Conservation (phyloP, 2,329 filamentous ascomycete genomes). For the Aureobasidium sp. region DNA sequence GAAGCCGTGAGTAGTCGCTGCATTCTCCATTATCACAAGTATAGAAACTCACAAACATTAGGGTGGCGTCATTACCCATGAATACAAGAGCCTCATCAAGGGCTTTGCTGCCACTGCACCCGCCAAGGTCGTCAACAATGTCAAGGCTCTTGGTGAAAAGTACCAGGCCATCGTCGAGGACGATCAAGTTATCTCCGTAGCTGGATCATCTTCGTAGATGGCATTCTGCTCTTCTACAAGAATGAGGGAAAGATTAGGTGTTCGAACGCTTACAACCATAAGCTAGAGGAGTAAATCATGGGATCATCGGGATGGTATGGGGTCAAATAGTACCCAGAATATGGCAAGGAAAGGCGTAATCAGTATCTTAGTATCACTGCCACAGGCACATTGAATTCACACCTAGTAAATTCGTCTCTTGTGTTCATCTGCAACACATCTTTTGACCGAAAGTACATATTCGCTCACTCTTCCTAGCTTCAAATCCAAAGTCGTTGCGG, state of each 20-base stretch:
- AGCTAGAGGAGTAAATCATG: neutral
- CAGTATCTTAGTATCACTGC: neutral
- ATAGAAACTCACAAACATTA: conserved; percentile 23
- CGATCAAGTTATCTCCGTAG: conserved; percentile 54
- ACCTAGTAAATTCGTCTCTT: neutral
- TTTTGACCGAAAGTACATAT: neutral
- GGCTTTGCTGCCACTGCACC: conserved; percentile 52
- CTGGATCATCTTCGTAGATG: neutral
- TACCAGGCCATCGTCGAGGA: conserved; percentile 62
- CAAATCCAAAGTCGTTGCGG: neutral
- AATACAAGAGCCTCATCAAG: conserved; percentile 27
- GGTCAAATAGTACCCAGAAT: neutral
- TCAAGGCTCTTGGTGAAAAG: conserved; percentile 56
- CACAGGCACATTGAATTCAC: neutral
- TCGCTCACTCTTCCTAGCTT: neutral
- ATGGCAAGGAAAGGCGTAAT: neutral
- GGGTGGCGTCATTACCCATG: conserved; percentile 70
- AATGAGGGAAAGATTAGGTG: neutral
- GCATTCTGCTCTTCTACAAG: neutral
- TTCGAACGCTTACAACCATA: neutral
- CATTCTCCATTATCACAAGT: neutral
- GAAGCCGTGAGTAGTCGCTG: conserved; percentile 46
- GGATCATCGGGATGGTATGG: neutral
- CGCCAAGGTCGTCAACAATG: conserved; percentile 58
- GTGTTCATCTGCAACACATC: neutral